Evolutionary conservation across 352 stramenopile species (phyloP).

Genomic region (Phytophthora cactorum): DNA sequence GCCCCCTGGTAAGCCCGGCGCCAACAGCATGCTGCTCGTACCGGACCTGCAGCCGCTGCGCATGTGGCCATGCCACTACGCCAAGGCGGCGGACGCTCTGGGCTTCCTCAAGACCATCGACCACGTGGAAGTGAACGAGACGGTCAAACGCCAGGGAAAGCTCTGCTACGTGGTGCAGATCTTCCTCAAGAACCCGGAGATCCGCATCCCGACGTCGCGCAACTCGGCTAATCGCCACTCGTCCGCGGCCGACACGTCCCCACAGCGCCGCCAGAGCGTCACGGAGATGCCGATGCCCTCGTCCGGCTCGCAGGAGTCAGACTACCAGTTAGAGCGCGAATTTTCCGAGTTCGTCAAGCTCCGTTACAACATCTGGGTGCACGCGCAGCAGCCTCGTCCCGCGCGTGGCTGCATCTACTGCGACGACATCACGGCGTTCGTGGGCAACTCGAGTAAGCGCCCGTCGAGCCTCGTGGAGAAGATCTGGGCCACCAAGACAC

Average conservation of each 20-base stretch:
- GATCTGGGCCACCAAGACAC: conserved; percentile 36
- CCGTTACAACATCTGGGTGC: conserved; percentile 46
- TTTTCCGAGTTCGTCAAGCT: conserved; percentile 51
- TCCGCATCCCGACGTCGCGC: conserved; percentile 51
- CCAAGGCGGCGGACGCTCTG: conserved; percentile 45
- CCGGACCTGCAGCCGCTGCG: conserved; percentile 44
- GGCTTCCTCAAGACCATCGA: conserved; percentile 50
- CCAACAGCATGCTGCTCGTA: conserved; percentile 29
- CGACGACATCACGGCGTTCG: conserved; percentile 42
- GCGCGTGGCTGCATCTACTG: conserved; percentile 43
- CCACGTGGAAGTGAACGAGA: conserved; percentile 41
- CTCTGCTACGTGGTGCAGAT: conserved; percentile 48
- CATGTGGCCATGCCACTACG: conserved; percentile 53
- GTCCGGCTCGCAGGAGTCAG: conserved; percentile 25
- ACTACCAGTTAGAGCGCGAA: conserved; percentile 48
- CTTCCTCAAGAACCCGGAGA: conserved; percentile 52
- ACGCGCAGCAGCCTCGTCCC: conserved; percentile 44
- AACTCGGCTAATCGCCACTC: conserved; percentile 32
- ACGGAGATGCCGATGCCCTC: conserved; percentile 11
- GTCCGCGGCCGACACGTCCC: conserved; percentile 23
- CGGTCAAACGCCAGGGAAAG: conserved; percentile 39
- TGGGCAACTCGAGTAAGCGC: conserved; percentile 37
- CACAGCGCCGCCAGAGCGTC: conserved; percentile 13
- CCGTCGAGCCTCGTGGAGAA: conserved; percentile 39
- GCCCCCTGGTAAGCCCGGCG: conserved; percentile 22